A percentile compares a stretch with the other conserved stretches of the same genome.
Evolutionary conservation across 805 yeast genomes (phyloP).

Genomic region (Clavispora vitiphila): DNA sequence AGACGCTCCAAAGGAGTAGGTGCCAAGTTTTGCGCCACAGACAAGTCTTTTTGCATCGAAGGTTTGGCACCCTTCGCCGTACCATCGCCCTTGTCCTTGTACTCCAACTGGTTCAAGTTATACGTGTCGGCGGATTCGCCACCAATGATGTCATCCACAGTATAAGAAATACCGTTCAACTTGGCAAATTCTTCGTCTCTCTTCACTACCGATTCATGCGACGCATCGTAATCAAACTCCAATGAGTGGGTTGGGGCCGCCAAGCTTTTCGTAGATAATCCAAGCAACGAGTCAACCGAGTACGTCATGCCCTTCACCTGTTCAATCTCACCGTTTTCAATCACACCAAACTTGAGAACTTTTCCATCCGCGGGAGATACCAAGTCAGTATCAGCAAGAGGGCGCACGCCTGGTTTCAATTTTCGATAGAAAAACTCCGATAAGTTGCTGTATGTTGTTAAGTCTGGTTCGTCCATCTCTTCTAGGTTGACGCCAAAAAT

Average conservation of each 20-base stretch:
- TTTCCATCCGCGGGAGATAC: constrained; percentile 94
- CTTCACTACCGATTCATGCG: constrained; percentile 40
- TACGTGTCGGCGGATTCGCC: constrained; percentile 39
- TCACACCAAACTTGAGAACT: constrained; percentile 76
- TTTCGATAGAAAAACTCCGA: constrained; percentile 89
- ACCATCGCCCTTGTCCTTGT: constrained; percentile 67
- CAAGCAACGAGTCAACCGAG: constrained; percentile 81
- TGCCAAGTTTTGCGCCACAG: constrained; percentile 38
- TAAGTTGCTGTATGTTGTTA: constrained; percentile 68
- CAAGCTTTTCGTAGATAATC: constrained; percentile 45
- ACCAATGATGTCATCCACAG: constrained; percentile 65
- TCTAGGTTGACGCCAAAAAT: constrained; percentile 84
- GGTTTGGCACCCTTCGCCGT: constrained; percentile 33
- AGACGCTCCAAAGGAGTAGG: constrained; percentile 30
- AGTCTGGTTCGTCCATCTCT: constrained; percentile 82
- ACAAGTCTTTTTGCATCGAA: constrained; percentile 30
- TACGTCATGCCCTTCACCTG: constrained; percentile 97
- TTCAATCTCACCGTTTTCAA: constrained; percentile 82
- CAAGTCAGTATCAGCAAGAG: constrained; percentile 59
- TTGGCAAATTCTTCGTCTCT: constrained; percentile 73
- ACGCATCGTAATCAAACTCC: constrained; percentile 38
- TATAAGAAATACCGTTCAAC: constrained; percentile 66
- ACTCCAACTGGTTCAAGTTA: constrained; percentile 44
- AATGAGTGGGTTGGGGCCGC: constrained; percentile 54
- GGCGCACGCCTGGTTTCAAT: constrained; percentile 73